Base-by-base conservation (phyloP, 2,329 filamentous ascomycete species). In the Hypoxylon sp. region DNA sequence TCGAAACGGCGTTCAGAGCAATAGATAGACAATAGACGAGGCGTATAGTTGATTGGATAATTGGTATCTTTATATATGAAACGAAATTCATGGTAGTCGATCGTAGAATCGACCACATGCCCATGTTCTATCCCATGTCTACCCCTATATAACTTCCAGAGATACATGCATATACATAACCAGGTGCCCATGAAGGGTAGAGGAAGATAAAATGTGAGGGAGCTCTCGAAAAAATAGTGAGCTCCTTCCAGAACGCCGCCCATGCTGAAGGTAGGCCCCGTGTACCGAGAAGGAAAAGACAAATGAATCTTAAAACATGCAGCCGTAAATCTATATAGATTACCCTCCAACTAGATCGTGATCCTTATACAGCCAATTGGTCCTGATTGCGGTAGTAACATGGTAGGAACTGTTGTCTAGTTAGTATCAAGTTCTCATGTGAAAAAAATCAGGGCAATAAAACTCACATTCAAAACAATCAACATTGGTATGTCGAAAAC, bases 401-500 rank as follows among this genome's bases (percentile, higher is more conserved):
- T 36, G 82, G 82, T 46, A 84, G 66, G 62, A 84, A 84, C 81
- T 84, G 52, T 3, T 27, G 11, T 7, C 7, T 15, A n/a, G 53
- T 68, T 38, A 70, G 66, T 13, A n/a, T n/a, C n/a, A n/a, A n/a
- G 21, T 25, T 7, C 4, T 23, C 13, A 12, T 13, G 21, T 11
- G 5, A 17, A 12, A 9, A 8, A 43, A 17, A 20, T 15, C 7
- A 11, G 36, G 4, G 19, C 7, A 21, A 16, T 20, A 25, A 3
- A 35, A 87, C 92, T 87, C 72, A 97, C 94, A 76, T 97, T 97
- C 78, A 97, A 93, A 67, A 97, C 90, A 71, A 97, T 95, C 75
- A 97, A 80, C 91, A 97, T 96, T 15, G 94, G 94, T 72, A 97
- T 96, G 75, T 97, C 93, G 75, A 97, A 97, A 29, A 94, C 90